phyloP scores from a whole-genome alignment of 116 monocot species.

The Posidonia oceanica region DNA sequence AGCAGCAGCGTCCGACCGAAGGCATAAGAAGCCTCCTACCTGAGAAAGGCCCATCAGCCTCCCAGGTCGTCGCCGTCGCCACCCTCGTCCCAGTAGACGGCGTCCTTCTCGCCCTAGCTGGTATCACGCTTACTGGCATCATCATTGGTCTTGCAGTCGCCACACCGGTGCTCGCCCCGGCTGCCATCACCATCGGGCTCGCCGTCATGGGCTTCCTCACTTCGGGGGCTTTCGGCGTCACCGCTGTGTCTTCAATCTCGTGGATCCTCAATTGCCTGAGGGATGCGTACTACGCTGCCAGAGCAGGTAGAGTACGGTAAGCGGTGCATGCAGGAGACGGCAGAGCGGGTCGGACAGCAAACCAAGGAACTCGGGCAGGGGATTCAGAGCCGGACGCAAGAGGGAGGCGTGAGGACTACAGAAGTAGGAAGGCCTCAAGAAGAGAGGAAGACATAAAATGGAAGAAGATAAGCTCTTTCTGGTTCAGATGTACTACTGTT shows the following conservation, averaged over 20 bases:
- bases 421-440: not conserved
- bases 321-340: constrained; percentile 34
- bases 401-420: not conserved
- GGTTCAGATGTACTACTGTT: too few relatives aligned
- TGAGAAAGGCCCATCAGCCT: constrained; percentile 19
- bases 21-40: not conserved
- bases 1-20: not conserved
- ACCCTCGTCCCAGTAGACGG: not conserved
- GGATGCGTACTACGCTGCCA: constrained; percentile 6
- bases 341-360: constrained; percentile 26
- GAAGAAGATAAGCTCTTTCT: too few relatives aligned
- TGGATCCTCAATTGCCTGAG: constrained; percentile 28
- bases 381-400: constrained; percentile 9
- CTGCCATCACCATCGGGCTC: constrained; percentile 27
- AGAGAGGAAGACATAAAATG: not conserved
- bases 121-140: constrained; percentile 32
- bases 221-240: constrained; percentile 42
- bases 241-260: constrained; percentile 25
- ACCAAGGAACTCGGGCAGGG: constrained; percentile 34
- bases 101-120: constrained; percentile 43
- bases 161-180: constrained; percentile 54
- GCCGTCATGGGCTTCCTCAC: constrained; percentile 44
- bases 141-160: constrained; percentile 16
- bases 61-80: constrained; percentile 31
- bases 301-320: constrained; percentile 35